Base-by-base conservation (phyloP, 2,329 filamentous ascomycete species). In the Colletotrichum australisinense region DNA sequence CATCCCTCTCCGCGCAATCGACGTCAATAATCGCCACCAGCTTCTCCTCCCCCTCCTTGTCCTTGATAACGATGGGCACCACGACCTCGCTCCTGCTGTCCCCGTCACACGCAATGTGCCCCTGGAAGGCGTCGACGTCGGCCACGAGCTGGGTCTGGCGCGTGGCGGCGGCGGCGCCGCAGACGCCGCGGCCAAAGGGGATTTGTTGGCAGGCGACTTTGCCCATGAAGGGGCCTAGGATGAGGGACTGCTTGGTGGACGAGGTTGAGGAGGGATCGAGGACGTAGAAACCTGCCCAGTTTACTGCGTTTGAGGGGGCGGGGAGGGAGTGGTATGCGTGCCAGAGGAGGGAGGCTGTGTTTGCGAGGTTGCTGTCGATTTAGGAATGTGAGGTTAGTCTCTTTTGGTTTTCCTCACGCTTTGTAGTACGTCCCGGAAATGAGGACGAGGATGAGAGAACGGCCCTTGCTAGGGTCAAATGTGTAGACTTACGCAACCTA, bases 251-350 rank as follows among this genome's bases (percentile, higher is more conserved):
- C 3, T 42, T 42, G 38, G 38, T 78, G 30, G 71, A 63, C 9
- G 82, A 79, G 7, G 81, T 76, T 57, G 38, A 16, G 12, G 38
- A 6, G 12, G 86, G 84, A 79, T 94, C 90, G 56, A 92, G 83
- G 16, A 92, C 90, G 84, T 95, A 95, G 85, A 95, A 96, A 28
- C 94, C 91, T 58, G 93, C 91, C 94, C 94, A 97, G 82, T 97
- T 96, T 26, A 94, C 93, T 19, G 89, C 83, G 52, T 84, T 88
- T 64, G 90, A 92, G 1, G 94, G 93, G 0, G 85, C 81, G 1
- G 91, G 88, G 16, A 96, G 86, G 9, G 93, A 94, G 80, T 94
- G 92, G 79, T 93, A 93, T 4, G 92, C 93, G 79, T 97, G 93
- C 92, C 93, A 96, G 75, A 96, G 86, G 32, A 96, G 87, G 4